A percentile compares a stretch with the other conserved stretches of the same genome.
Conservation (phyloP, 2,329 filamentous ascomycete genomes). For the Epichloe uncinata region DNA sequence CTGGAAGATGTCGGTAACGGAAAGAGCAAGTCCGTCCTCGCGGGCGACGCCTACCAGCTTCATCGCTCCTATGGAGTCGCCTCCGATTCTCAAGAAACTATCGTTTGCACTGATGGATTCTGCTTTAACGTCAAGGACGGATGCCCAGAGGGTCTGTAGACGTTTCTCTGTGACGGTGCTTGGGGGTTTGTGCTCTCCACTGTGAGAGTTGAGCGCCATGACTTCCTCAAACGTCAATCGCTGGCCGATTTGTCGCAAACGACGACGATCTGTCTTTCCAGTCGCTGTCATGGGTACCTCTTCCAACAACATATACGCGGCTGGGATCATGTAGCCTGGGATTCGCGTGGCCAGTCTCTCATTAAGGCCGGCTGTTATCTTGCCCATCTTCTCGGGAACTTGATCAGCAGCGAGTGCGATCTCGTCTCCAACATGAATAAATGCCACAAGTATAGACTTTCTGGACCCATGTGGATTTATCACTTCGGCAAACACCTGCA, state of each 20-base stretch:
- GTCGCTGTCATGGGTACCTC: slow-evolving; percentile 7
- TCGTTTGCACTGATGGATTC: slow-evolving; percentile 8
- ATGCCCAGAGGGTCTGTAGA: slow-evolving; percentile 9
- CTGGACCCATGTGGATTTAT: not conserved
- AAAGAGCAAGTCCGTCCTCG: not conserved
- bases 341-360: slow-evolving; percentile 7
- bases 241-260: slow-evolving; percentile 2
- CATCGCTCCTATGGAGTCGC: slow-evolving; percentile 20
- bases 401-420: not conserved
- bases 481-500: slow-evolving; percentile 1
- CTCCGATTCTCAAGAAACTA: slow-evolving; percentile 15
- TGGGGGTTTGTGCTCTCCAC: not conserved
- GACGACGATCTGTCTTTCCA: slow-evolving; percentile 8
- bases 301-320: slow-evolving; percentile 9
- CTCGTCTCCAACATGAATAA: not conserved
- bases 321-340: slow-evolving; percentile 8
- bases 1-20: slow-evolving; percentile 11
- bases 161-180: not conserved
- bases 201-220: not conserved
- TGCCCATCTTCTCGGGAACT: not conserved
- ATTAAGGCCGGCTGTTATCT: not conserved
- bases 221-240: not conserved
- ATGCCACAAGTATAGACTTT: not conserved
- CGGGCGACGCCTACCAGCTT: slow-evolving; percentile 1
- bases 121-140: slow-evolving; percentile 3